Base-by-base conservation (phyloP, 257 asterid genomes). In the Datura wrightii region DNA sequence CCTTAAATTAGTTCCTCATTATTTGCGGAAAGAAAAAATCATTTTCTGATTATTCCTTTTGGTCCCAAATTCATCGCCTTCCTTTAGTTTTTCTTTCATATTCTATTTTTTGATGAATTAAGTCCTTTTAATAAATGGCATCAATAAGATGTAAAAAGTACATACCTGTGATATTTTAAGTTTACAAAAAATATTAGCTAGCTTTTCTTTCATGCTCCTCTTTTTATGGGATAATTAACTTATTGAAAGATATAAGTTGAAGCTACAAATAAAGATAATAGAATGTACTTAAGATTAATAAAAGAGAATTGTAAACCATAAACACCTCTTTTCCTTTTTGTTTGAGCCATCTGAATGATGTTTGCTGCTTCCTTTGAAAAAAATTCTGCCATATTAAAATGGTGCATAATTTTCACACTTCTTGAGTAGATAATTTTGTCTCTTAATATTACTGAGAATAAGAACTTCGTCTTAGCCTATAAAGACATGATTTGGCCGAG, bases 381-480 rank as follows among this genome's bases (percentile, higher is more conserved):
- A 19, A 60, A 60, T 19, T 60, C 37, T 60, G 37, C 67, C 37
- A 0, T 60, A 8, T 9, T 19, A 60, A 19, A 60, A 60, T 60
- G 37, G 67, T 9, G 67, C 37, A 19, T 60, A 60, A 3, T 60
- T 60, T 60, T 60, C 67, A 60, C 67, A 19, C 37, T 60, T 60
- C 31, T 24, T 24, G 37, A 60, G 1, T 60, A 60, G 14, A 37
- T 60, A 60, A 59, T 59, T 59, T n/a, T 59, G 13, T 19, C 67
- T 70, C 54, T 70, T 69, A 69, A 70, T n/a, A 18, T 39, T 70
- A 70, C 24, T 19, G 34, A 70, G 79, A 70, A 70, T 10, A 70
- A 42, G 8, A 70, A 70, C 36, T 37, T 15, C 13, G 5, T 70
- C 79, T 24, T 18, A 2, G 50, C 79, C 36, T 70, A 42, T 18